These are phyloP conservation scores for Singerocomus rubriflavus DNA, from an alignment of 1,284 basidiomycete genomes.

Conservation along the genomic window DNA sequence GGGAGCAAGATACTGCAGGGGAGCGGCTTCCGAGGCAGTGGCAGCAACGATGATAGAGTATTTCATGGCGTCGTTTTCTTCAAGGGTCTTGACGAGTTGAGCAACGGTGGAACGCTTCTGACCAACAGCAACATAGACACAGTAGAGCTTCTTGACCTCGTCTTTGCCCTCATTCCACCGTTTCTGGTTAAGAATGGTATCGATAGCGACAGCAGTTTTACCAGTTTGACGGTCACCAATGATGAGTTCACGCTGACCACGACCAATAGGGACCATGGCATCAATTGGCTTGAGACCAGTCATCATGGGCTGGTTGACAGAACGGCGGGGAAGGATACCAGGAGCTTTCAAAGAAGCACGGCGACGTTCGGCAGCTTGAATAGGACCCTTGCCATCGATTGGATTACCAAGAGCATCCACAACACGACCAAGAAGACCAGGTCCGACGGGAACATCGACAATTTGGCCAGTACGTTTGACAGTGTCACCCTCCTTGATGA, in stretches of 20 bases:
- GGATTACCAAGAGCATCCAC: slow-evolving; percentile 99
- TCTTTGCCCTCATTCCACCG: slow-evolving; percentile 98
- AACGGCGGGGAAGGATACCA: slow-evolving; percentile 97
- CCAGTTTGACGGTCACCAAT: slow-evolving; percentile 99
- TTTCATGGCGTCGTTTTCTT: slow-evolving; percentile 99
- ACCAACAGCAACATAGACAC: slow-evolving; percentile 98
- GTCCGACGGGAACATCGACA: slow-evolving; percentile 98
- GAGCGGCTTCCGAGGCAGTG: slow-evolving; percentile 98
- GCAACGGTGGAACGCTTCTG: slow-evolving; percentile 99
- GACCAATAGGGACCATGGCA: slow-evolving; percentile 99
- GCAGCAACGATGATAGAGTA: slow-evolving; percentile 99
- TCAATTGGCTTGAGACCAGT: slow-evolving; percentile 99
- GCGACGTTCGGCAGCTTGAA: slow-evolving; percentile 88
- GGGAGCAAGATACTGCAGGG: slow-evolving; percentile 97
- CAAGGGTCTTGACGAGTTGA: slow-evolving; percentile 98
- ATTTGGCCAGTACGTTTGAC: slow-evolving; percentile 99
- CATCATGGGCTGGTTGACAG: slow-evolving; percentile 99
- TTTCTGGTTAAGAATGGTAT: slow-evolving; percentile 99
- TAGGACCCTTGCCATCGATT: slow-evolving; percentile 99
- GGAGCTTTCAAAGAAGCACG: slow-evolving; percentile 98
- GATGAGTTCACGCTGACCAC: slow-evolving; percentile 99
- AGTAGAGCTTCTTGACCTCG: slow-evolving; percentile 98
- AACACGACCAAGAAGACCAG: slow-evolving; percentile 94
- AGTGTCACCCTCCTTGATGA: slow-evolving; percentile 99
- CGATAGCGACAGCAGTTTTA: slow-evolving; percentile 98